Evolutionary conservation across 2,329 filamentous ascomycete species (phyloP), one percentile per base, ranked within the genome.

Genomic region (Calycina marina): DNA sequence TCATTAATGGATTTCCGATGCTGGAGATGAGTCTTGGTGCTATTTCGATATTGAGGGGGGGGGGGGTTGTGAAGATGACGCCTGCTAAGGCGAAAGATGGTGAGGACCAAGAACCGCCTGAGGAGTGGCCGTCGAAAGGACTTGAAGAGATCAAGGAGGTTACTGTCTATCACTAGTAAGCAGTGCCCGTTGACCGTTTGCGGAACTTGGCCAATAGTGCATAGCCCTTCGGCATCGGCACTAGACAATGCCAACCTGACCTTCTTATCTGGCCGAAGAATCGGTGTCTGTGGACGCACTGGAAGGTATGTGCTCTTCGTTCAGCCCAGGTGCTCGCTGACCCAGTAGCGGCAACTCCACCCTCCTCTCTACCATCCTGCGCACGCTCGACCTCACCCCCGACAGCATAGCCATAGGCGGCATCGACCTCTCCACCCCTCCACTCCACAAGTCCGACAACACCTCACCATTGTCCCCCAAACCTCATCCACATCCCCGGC

Each of bases 401-500:
- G 88, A 88, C 47, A 78, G 77, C 53, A 93, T 96, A 39, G 50
- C 86, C 11, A 81, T 94, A 32, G 88, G 94, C 44, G 77, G 74
- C 40, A 60, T 94, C n/a, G 82, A 94, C 48, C 83, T 93, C 47
- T 75, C 80, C 31, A 61, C 65, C 39, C 92, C 94, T 41, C 88
- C 88, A 4, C 67, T 94, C n/a, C 77, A 81, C 37, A 84, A 93
- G 61, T 96, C 46, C 79, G 88, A 32, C 77, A 90, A 57, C 76
- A 79, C 28, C 85, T 96, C 46, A 93, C 86, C 1, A 93, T 94
- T 55, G 85, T 96, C 34, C 88, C 88, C 12, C 88, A 96, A 60
- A 88, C 94, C 50, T 82, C 34, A 93, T 85, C 0, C 63, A 93
- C 1, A 92, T 94, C 57, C 82, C 74, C 16, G 86, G 86, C 42